A percentile compares a stretch with the other conserved stretches of the same genome.
phyloP scores from a whole-genome alignment of 1,139 yeast genomes.

The Blastobotrys apis region DNA sequence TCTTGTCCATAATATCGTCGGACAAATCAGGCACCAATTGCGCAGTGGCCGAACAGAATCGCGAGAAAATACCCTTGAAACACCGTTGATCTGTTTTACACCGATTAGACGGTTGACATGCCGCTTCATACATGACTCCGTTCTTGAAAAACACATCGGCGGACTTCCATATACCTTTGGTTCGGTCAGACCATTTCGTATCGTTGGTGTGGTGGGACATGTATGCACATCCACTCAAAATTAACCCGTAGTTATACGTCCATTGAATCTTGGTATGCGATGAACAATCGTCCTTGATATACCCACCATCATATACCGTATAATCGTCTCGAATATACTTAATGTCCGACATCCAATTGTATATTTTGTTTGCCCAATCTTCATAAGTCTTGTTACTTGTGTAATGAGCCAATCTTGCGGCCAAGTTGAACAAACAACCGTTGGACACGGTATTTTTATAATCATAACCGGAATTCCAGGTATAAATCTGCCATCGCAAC shows the following conservation, averaged over 20 bases:
- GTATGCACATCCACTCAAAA: constrained; percentile 78
- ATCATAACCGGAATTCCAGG: constrained; percentile 88
- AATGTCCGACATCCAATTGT: constrained; percentile 72
- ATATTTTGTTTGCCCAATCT: constrained; percentile 72
- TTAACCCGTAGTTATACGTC: constrained; percentile 51
- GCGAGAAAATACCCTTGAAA: constrained; percentile 75
- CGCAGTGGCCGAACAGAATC: constrained; percentile 74
- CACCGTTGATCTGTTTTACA: constrained; percentile 91
- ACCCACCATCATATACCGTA: constrained; percentile 69
- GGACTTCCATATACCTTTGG: constrained; percentile 38
- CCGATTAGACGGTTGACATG: constrained; percentile 58
- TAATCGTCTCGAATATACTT: constrained; percentile 43
- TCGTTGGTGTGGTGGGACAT: constrained; percentile 71
- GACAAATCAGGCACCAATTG: constrained; percentile 61
- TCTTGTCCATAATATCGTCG: constrained; percentile 47
- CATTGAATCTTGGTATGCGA: constrained; percentile 1
- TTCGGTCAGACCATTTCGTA: constrained; percentile 60
- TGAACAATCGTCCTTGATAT: constrained; percentile 35
- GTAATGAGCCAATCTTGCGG: constrained; percentile 78
- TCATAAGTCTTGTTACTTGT: constrained; percentile 64
- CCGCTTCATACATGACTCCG: constrained; percentile 65
- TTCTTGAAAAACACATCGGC: constrained; percentile 58
- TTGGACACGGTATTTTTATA: constrained; percentile 85
- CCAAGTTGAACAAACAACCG: constrained; percentile 81
- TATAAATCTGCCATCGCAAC: constrained; percentile 89